phyloP scores from a whole-genome alignment of 805 yeast genomes.

The Myxozyma sirexii region DNA sequence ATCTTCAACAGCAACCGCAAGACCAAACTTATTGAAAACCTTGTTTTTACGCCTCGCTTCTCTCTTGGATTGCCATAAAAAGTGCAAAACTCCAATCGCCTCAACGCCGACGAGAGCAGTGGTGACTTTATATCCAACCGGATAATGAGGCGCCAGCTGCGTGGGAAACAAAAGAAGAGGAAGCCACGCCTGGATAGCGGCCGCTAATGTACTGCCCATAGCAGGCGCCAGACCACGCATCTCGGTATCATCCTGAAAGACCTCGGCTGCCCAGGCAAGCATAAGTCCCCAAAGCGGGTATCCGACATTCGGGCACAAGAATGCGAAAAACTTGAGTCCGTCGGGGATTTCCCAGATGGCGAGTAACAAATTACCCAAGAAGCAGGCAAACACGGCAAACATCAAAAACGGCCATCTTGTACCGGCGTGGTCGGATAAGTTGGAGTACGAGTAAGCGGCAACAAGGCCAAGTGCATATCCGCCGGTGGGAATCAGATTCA shows the following conservation, averaged over 20 bases:
- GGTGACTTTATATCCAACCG: conserved; percentile 24
- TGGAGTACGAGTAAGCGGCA: conserved; percentile 38
- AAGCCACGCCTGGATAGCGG: conserved; percentile 44
- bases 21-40: conserved; percentile 20
- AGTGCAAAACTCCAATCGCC: conserved; percentile 11
- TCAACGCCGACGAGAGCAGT: conserved; percentile 14
- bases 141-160: conserved; percentile 43
- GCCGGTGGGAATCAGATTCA: conserved; percentile 44
- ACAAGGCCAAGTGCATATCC: conserved; percentile 40
- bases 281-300: conserved; percentile 19
- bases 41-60: conserved; percentile 1
- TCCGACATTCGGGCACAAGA: conserved; percentile 19
- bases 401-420: conserved; percentile 38
- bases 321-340: conserved; percentile 18
- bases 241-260: conserved; percentile 39
- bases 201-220: conserved; percentile 41
- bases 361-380: conserved; percentile 21
- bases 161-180: conserved; percentile 44
- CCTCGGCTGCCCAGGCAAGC: conserved; percentile 36
- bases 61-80: conserved; percentile 13
- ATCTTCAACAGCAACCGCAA: conserved; percentile 11
- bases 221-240: conserved; percentile 39
- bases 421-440: conserved; percentile 40
- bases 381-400: conserved; percentile 20
- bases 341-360: conserved; percentile 28